Conservation (phyloP, 225 moss, liverwort and hornwort species). For the Antitrichia curtipendula region DNA sequence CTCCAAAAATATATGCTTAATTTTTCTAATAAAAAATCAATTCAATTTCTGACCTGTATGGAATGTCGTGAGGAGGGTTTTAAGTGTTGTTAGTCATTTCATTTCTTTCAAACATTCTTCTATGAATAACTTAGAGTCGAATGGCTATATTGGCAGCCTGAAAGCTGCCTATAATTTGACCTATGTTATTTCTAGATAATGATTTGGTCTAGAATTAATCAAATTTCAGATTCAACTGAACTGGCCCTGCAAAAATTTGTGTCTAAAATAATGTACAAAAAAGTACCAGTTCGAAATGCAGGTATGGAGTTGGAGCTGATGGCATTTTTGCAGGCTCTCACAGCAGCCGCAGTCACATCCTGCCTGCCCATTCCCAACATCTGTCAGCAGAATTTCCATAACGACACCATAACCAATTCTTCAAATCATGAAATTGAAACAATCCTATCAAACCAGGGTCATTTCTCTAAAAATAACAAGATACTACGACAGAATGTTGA, state of each 20-base stretch:
- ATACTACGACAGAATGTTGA: not conserved
- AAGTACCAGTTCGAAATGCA: slow-evolving; percentile 85
- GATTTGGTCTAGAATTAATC: not conserved
- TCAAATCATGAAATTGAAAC: not conserved
- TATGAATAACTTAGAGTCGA: not conserved
- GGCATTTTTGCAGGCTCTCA: slow-evolving; percentile 94
- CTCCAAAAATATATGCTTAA: not conserved
- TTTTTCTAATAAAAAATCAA: not conserved
- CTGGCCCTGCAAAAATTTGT: not conserved
- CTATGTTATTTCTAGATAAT: not conserved
- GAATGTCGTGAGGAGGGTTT: not conserved
- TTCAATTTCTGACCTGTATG: not conserved
- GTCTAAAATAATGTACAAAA: not conserved
- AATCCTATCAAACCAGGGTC: not conserved
- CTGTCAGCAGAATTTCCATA: not conserved
- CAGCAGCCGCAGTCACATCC: slow-evolving; percentile 87
- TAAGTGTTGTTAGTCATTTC: not conserved
- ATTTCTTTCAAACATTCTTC: not conserved
- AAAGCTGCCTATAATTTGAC: not conserved
- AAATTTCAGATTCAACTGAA: not conserved
- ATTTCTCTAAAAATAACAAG: not conserved
- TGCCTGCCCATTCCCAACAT: slow-evolving; percentile 46
- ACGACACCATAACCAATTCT: not conserved
- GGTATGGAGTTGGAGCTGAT: slow-evolving; percentile 99
- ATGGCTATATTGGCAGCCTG: not conserved